Base-by-base conservation (phyloP, 1,284 basidiomycete genomes). In the Heliocybe sulcata region DNA sequence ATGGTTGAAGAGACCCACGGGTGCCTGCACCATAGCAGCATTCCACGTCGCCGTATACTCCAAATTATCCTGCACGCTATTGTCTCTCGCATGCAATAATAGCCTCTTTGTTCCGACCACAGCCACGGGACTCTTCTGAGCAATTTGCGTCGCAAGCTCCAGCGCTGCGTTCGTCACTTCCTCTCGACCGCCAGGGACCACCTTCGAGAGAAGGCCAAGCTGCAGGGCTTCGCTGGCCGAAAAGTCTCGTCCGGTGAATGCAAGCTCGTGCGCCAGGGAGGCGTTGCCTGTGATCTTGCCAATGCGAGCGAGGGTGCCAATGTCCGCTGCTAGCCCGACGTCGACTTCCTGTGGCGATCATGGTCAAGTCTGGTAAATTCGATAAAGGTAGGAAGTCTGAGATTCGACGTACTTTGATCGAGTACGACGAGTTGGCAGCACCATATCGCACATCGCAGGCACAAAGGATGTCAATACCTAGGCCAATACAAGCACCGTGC, bases 261-360 rank as follows among this genome's bases (percentile, higher is more conserved):
- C 87, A 9, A 96, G 76, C 69, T 98, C 94, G 53, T 83, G 76
- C 0, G 85, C 74, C n/a, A 90, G 74, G 6, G 88, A 91, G 33
- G 84, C 80, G 70, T 94, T 95, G 0, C 85, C 91, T 0, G 83
- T 81, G 47, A 91, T 78, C 65, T 93, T 92, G 0, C 91, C 92
- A 27, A 96, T 75, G 38, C 89, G 83, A 31, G 94, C 91, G 14
- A 98, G 79, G 0, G 92, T 88, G 1, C 94, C 94, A 51, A 96
- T 87, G 67, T 97, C 94, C 1, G 94, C 90, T 1, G 94, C 93
- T 0, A 97, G 76, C 0, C 92, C 94, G 8, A 94, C 82, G 64
- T 94, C 92, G 8, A 94, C 89, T 78, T 98, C 94, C 90, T 92
- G 65, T n/a, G n/a, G n/a, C n/a, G n/a, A n/a, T n/a, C n/a, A n/a